Conservation (phyloP, 768 basidiomycete genomes). For the Obba rivulosa region DNA sequence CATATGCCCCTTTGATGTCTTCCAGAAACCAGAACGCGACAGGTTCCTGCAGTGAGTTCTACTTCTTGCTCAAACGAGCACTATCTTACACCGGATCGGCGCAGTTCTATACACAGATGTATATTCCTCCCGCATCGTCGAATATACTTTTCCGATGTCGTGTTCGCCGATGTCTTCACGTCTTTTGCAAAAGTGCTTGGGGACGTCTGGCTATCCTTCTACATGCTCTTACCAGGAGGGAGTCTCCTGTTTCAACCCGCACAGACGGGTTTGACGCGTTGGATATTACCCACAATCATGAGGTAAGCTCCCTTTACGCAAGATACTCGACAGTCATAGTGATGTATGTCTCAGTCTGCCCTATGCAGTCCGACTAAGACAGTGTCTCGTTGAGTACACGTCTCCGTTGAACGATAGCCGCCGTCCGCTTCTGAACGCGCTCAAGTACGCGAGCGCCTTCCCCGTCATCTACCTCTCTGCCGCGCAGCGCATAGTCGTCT, state of each 20-base stretch:
- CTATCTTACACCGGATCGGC: neutral
- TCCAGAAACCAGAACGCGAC: conserved; percentile 68
- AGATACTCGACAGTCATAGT: neutral
- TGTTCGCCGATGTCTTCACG: conserved; percentile 93
- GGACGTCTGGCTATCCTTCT: conserved; percentile 84
- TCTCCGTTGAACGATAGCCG: conserved; percentile 55
- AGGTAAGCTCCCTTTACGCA: conserved; percentile 46
- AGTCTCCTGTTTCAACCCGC: conserved; percentile 62
- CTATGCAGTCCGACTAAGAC: conserved; percentile 88
- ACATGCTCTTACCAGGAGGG: conserved; percentile 83
- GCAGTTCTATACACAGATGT: conserved; percentile 72
- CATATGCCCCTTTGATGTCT: conserved; percentile 61
- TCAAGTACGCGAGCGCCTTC: conserved; percentile 96
- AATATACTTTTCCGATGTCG: conserved; percentile 85
- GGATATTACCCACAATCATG: conserved; percentile 81
- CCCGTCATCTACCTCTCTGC: conserved; percentile 95
- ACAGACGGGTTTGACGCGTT: conserved; percentile 59
- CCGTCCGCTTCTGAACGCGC: conserved; percentile 81
- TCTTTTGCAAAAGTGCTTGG: conserved; percentile 97
- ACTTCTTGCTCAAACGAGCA: neutral
- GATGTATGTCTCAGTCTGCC: conserved; percentile 54
- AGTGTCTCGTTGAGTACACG: conserved; percentile 83
- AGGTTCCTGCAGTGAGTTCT: conserved; percentile 70
- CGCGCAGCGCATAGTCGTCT: conserved; percentile 69
- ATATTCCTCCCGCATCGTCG: conserved; percentile 59